phyloP scores from a whole-genome alignment of 768 basidiomycete genomes.

The Lactarius hengduanensis region DNA sequence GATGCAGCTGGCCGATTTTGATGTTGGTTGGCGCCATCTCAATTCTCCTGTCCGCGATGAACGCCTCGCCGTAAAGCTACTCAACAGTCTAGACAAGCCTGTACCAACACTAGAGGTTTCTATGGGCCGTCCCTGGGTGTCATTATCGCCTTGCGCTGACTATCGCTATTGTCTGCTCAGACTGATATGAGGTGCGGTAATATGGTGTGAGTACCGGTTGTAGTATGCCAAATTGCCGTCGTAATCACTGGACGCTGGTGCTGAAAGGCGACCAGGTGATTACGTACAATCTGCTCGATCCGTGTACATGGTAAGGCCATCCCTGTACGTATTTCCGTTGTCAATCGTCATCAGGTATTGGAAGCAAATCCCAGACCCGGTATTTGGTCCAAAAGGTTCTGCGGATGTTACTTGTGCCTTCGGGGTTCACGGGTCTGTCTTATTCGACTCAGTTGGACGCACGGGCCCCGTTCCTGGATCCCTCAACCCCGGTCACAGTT shows the following conservation, averaged over 20 bases:
- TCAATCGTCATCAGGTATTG: slow-evolving; percentile 35
- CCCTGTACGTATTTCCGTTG: background rate
- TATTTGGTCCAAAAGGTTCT: slow-evolving; percentile 71
- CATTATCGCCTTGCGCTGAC: background rate
- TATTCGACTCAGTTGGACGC: too few relatives aligned
- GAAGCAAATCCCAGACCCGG: slow-evolving; percentile 51
- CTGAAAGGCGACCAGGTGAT: slow-evolving; percentile 40
- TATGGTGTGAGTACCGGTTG: too few relatives aligned
- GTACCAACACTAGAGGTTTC: slow-evolving; percentile 46
- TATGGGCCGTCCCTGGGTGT: background rate
- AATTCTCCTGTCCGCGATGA: slow-evolving; percentile 61
- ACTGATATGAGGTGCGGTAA: slow-evolving; percentile 54
- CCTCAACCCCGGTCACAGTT: slow-evolving; percentile 45
- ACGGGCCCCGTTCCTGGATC: background rate
- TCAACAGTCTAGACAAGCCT: slow-evolving; percentile 57
- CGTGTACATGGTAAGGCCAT: slow-evolving; percentile 45
- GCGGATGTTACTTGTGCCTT: slow-evolving; percentile 50
- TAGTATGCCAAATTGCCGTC: too few relatives aligned
- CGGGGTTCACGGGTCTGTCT: slow-evolving; percentile 60
- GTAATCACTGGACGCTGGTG: background rate
- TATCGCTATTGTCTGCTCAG: slow-evolving; percentile 33
- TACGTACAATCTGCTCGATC: slow-evolving; percentile 52
- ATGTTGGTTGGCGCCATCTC: slow-evolving; percentile 54
- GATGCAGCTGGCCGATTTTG: too few relatives aligned
- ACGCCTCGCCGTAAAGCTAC: slow-evolving; percentile 60